Conservation (phyloP, 208 protist genomes). For the Crithidia thermophila region DNA sequence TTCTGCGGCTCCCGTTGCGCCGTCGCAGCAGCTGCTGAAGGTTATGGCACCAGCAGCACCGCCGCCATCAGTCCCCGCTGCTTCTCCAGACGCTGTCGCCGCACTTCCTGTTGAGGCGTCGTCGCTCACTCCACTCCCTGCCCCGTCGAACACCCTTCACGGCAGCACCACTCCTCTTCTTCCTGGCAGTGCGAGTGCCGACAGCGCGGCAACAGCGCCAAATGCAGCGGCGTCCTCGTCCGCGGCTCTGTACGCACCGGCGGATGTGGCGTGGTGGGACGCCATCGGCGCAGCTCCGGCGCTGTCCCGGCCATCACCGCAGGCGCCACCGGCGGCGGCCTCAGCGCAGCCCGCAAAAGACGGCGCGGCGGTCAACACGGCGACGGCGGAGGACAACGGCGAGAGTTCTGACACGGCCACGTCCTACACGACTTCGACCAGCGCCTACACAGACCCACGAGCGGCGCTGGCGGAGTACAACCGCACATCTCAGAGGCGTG, state of each 20-base stretch:
- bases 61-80: too few relatives aligned
- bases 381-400: slow-evolving; percentile 34
- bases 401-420: slow-evolving; percentile 59
- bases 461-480: slow-evolving; percentile 6
- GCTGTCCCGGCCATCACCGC: not conserved
- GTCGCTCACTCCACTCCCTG: too few relatives aligned
- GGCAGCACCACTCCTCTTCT: too few relatives aligned
- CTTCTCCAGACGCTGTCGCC: too few relatives aligned
- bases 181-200: too few relatives aligned
- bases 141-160: too few relatives aligned
- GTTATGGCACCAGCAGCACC: too few relatives aligned
- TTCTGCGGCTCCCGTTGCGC: not conserved
- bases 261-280: slow-evolving; percentile 81
- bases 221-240: not conserved
- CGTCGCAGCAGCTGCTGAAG: not conserved
- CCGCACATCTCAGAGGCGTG: not conserved
- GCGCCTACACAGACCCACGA: slow-evolving; percentile 22
- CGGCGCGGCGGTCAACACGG: not conserved
- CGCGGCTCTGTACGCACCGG: slow-evolving; percentile 38
- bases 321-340: not conserved
- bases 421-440: slow-evolving; percentile 69
- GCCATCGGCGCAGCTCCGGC: not conserved
- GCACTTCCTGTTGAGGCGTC: too few relatives aligned
- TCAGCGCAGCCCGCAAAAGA: not conserved
- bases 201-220: too few relatives aligned